Evolutionary conservation across 1,284 basidiomycete genomes (phyloP), one percentile per base, ranked within the genome.

Genomic region (Paramarasmius palmivorus): DNA sequence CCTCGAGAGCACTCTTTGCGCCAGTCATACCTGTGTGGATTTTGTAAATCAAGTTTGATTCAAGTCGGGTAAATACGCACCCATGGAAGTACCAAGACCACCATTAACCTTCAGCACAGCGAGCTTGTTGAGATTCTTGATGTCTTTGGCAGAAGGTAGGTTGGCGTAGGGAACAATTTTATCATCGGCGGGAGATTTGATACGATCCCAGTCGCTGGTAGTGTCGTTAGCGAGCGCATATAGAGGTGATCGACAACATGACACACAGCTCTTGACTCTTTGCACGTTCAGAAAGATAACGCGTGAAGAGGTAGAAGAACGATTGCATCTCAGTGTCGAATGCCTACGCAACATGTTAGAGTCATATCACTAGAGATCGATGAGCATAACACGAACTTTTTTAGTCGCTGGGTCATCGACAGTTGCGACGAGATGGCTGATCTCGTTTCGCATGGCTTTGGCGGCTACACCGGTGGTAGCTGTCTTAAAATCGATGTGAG

Each of bases 51-150:
- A 47, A 37, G 39, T 26, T 37, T 22, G 25, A 36, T 34, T 22
- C 19, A 32, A 50, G n/a, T 39, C 9, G 36, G 35, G 35, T 26
- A 52, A 35, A 57, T 20, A 69, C 80, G 40, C 58, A 81, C 93
- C 94, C 93, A 96, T 96, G 53, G 94, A 96, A 37, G 94, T 96
- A 66, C 97, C 97, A 57, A 99, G 89, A 76, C 97, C 97, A 74
- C 97, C 97, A 73, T 99, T 99, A 72, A 99, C 92, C 79, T 99
- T 99, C 77, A 99, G 89, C 34, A 99, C 97, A 37, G 96, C 97
- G 61, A 99, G 89, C 78, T 95, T 96, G 82, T 86, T 86, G 67
- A 98, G 86, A 70, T 91, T 90, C 57, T 79, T 74, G 37, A 79
- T 76, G 68, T 93, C 82, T 53, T 79, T 73, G 17, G 81, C 78